Base-by-base conservation (phyloP, 176 grass and related monocot genomes). In the Eremochloa ophiuroides region DNA sequence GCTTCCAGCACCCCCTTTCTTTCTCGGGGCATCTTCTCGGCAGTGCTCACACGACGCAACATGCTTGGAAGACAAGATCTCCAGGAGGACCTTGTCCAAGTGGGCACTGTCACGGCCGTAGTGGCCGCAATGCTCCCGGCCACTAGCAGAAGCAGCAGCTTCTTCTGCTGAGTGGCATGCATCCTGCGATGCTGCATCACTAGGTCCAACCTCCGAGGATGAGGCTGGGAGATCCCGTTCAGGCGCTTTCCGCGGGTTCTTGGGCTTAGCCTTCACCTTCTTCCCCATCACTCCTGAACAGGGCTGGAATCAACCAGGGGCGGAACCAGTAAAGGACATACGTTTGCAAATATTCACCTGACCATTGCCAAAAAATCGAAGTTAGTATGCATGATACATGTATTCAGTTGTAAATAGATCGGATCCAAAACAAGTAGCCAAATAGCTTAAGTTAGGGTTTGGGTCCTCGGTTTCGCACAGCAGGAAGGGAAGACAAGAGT, bases 1-100 rank as follows among this genome's bases (percentile, higher is more conserved):
- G 33, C 58, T 66, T 14, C 87, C 85, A 42, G 75, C 79, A 10
- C 77, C 68, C 0, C 84, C 81, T 81, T 83, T 99, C 78, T 67
- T 86, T 30, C 74, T 78, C 0, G 86, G 72, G 6, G 82, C 42
- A 4, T 95, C 91, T 2, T 99, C 91, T 69, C 96, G 92, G 85
- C 96, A 99, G 81, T 95, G 91, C 69, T 99, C 88, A 6, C 96
- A 99, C 0, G 84, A 80, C 2, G 59, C 82, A 10, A 80, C 47
- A 46, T 76, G 86, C 74, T 81, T 88, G 42, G 91, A 95, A 28
- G 76, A 82, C 56, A 95, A 47, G 78, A 93, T 85, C 29, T 82
- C 80, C 31, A 83, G 69, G 18, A 99, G 82, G 77, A 99, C 78
- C 83, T 66, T 89, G 77, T 95, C 85, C 78, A 95, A 29, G 26